Evolutionary conservation across 208 protist genomes (phyloP), one percentile per base, ranked within the genome.

Genomic region (Acanthamoeba triangularis): DNA sequence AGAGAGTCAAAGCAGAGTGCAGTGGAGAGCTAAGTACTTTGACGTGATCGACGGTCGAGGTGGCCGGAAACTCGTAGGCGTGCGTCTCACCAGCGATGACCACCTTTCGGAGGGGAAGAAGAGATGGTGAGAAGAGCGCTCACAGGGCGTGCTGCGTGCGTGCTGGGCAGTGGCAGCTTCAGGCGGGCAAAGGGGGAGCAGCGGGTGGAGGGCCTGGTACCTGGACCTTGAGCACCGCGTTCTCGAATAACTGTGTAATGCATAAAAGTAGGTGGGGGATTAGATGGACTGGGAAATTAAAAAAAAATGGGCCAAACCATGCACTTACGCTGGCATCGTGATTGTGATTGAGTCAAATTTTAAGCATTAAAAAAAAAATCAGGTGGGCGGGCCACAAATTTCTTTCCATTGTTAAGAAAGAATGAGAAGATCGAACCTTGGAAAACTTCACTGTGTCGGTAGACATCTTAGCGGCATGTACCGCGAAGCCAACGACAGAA

Each of bases 41-140:
- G 74, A 82, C 74, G 74, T 82, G 74, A 82, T 82, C 74, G 74
- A 82, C 74, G 7, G 74, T 82, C 33, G 74, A 82, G 74, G 74
- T 82, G 37, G 74, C 74, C 16, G 74, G 74, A 23, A 82, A 82
- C 74, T 82, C 74, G 37, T 82, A 82, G 23, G 74, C 20, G 74
- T 52, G 25, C 74, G 23, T n/a, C 44, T 82, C 74, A 10, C 74
- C 74, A 14, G 74, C 74, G 14, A 82, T 23, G 33, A 25, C 6
- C 41, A 82, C 74, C 74, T 82, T 63, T 44, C 52, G 10, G 1
- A 59, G 52, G 2, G 56, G 1, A n/a, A 1, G 56, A 20, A 6
- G 20, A 63, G 20, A 16, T 63, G 23, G 23, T n/a, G 23, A 18
- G 56, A 18, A 56, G 52, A 56, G 14, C 11, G 13, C 20, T n/a